phyloP scores from a whole-genome alignment of 2,329 filamentous ascomycete species.

The Penicillium sp. region DNA sequence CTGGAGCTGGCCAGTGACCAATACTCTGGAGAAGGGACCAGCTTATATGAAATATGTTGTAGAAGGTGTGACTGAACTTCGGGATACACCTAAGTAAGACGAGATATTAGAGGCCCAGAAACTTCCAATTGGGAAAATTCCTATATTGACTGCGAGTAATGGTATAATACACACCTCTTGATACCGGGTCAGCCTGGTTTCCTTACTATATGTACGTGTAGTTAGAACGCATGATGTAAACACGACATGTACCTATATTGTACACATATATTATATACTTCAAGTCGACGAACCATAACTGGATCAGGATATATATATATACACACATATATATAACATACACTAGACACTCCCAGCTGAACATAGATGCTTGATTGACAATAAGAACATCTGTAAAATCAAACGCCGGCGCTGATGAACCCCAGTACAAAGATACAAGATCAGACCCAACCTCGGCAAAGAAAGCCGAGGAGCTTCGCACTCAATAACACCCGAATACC shows the following conservation, averaged over 20 bases:
- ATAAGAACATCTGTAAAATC: slow-evolving; percentile 7
- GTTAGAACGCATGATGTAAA: no score
- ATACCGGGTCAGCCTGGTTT: no score
- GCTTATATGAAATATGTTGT: not conserved
- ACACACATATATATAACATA: slow-evolving; percentile 8
- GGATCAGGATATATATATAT: not conserved
- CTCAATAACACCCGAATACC: not conserved
- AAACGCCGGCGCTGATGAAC: slow-evolving; percentile 36
- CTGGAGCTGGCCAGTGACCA: not conserved
- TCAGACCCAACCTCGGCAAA: not conserved
- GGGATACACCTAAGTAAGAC: not conserved
- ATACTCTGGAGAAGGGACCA: not conserved
- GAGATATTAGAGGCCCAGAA: no score
- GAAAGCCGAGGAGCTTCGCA: not conserved
- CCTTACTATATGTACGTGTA: no score
- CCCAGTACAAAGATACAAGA: slow-evolving; percentile 8
- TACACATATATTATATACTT: no score
- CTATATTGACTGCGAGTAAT: no score
- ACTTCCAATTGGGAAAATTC: not conserved
- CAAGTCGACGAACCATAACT: not conserved
- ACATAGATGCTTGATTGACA: slow-evolving; percentile 1
- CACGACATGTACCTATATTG: no score
- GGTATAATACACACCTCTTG: no score
- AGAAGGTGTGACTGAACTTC: not conserved
- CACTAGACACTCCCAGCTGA: not conserved